A percentile compares a stretch with the other conserved stretches of the same genome.
Evolutionary conservation across 1,284 basidiomycete species (phyloP).

Genomic region (Leccinum subspadiceum): DNA sequence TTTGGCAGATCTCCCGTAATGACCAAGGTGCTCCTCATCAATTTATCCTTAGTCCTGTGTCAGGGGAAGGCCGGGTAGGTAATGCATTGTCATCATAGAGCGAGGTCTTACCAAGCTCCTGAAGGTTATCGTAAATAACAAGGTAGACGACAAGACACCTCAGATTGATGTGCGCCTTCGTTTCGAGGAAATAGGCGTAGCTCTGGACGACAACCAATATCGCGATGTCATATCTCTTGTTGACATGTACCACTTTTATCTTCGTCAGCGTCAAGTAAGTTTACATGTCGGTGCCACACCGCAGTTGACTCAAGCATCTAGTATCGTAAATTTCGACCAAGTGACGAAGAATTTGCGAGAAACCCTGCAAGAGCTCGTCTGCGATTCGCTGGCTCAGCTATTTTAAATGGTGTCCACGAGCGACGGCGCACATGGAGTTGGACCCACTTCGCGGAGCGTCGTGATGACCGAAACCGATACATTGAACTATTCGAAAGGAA

Average conservation of each 20-base stretch:
- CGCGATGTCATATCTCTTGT: conserved; percentile 90
- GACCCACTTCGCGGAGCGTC: conserved; percentile 85
- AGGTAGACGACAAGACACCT: conserved; percentile 70
- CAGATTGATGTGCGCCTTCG: conserved; percentile 88
- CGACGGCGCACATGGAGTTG: conserved; percentile 88
- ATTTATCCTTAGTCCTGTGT: conserved; percentile 94
- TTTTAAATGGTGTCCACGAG: conserved; percentile 85
- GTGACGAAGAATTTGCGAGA: conserved; percentile 55
- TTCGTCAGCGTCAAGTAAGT: conserved; percentile 81
- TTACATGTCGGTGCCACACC: background rate
- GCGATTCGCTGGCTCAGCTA: conserved; percentile 81
- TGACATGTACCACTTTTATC: conserved; percentile 97
- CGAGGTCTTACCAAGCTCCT: conserved; percentile 7
- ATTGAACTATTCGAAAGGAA: conserved; percentile 88
- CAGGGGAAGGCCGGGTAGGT: conserved; percentile 86
- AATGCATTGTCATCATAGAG: background rate
- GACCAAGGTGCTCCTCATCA: conserved; percentile 71
- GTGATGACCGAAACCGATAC: conserved; percentile 85
- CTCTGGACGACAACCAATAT: conserved; percentile 94
- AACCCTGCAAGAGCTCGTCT: conserved; percentile 77
- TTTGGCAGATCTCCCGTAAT: conserved; percentile 62
- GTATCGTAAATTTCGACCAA: conserved; percentile 82
- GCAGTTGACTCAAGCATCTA: conserved; percentile 33
- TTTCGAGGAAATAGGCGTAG: conserved; percentile 94
- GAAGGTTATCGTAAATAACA: conserved; percentile 83